Conservation (phyloP, 352 stramenopile species). For the Phytophthora pistaciae region DNA sequence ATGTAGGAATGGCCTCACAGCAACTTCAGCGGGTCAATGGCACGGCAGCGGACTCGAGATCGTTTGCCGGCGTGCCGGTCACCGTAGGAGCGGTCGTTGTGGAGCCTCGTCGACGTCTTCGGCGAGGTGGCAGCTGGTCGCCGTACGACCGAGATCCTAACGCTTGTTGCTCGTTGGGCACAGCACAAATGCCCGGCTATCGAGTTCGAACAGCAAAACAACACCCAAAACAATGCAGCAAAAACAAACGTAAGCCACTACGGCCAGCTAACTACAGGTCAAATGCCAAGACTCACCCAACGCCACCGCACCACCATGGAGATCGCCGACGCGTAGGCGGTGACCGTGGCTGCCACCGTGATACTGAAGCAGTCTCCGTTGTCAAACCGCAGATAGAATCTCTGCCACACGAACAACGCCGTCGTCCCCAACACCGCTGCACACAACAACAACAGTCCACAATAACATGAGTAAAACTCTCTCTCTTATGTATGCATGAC, state of each 20-base stretch:
- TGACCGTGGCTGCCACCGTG: constrained; percentile 68
- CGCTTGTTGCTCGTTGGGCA: constrained; percentile 74
- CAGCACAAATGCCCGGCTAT: constrained; percentile 79
- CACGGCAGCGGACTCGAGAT: constrained; percentile 32
- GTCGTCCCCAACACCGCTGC: constrained; percentile 55
- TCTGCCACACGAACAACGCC: constrained; percentile 68
- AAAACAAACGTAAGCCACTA: constrained; percentile 6
- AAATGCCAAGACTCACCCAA: constrained; percentile 48
- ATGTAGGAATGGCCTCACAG: not conserved
- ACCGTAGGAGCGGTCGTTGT: constrained; percentile 20
- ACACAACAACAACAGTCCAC: constrained; percentile 9
- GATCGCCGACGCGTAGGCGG: constrained; percentile 70
- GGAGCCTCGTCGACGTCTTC: constrained; percentile 28
- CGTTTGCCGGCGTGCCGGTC: constrained; percentile 17
- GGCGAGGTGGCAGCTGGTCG: constrained; percentile 32
- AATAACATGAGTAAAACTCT: too few species aligned
- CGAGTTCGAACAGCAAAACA: constrained; percentile 14
- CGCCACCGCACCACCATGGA: constrained; percentile 84
- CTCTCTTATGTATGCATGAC: too few species aligned
- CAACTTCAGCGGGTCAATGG: constrained; percentile 38
- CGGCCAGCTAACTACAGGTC: not conserved
- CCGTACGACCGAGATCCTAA: constrained; percentile 36
- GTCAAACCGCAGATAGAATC: constrained; percentile 58
- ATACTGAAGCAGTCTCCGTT: constrained; percentile 83
- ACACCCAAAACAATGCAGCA: not conserved